Evolutionary conservation across 176 grass and related monocot genomes (phyloP), one percentile per base, ranked within the genome.

Genomic region (Echinochloa phyllopogon): DNA sequence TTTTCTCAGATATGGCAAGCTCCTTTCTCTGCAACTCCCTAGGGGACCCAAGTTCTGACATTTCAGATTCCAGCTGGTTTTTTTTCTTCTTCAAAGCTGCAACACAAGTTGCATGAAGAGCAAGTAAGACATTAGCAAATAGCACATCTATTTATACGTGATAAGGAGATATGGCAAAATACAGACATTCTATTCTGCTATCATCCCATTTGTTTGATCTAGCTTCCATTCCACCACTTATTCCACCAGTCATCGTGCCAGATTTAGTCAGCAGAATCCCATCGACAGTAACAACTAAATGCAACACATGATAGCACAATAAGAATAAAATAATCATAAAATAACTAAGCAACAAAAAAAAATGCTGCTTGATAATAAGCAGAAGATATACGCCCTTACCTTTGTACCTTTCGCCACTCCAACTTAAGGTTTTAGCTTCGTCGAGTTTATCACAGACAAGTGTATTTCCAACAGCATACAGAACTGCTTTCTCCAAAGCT

Each of bases 191-290:
- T 74, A 98, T 95, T 87, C 65, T 80, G 38, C 87, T 94, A 51
- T 98, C 91, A 51, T 98, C 96, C 96, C 96, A 98, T 82, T 98
- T 98, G 87, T 98, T 98, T 89, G 96, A 98, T 89, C 89, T 95
- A 75, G 96, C 96, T 90, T 95, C 96, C 96, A 98, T 98, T 87
- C 93, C 93, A 81, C 96, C 96, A 85, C 93, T 98, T 90, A 93
- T 86, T 90, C 96, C 96, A 89, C 96, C 96, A 68, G 96, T 98
- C 96, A 98, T 98, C 6, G 96, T 98, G 79, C 96, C 96, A 36
- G 93, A 86, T 81, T 98, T 98, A 17, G 96, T 98, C 72, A 98
- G 83, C 67, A 98, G 91, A 88, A 95, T 98, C 81, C 96, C 96
- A 90, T 98, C 96, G 5, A 87, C 87, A 47, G 96, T 98, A 27